Conservation (phyloP, 257 asterid species). For the Solanum paucissectum region DNA sequence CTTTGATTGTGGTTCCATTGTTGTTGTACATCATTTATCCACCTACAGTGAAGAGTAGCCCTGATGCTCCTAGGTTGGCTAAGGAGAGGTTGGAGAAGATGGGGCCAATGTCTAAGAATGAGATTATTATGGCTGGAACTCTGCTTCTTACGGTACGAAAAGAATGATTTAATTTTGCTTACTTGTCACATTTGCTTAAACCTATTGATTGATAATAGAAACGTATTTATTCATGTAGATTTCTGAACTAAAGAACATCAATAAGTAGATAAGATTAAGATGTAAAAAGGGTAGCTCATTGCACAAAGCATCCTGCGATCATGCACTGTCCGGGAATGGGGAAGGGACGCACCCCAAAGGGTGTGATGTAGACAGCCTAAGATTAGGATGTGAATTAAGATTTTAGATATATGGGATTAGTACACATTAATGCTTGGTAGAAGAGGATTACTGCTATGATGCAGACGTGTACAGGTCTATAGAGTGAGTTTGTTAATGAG, state of each 20-base stretch:
- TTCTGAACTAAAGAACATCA: not conserved
- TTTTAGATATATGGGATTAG: not conserved
- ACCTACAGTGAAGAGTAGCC: constrained; percentile 80
- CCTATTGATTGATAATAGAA: not conserved
- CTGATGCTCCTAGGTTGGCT: constrained; percentile 95
- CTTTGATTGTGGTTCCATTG: constrained; percentile 69
- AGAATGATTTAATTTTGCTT: not conserved
- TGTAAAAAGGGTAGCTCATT: not conserved
- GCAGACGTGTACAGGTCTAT: not conserved
- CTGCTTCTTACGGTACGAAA: constrained; percentile 67
- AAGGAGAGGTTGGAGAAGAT: constrained; percentile 74
- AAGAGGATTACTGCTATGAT: not conserved
- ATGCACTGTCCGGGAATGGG: not conserved
- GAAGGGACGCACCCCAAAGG: not conserved
- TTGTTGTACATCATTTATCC: constrained; percentile 71
- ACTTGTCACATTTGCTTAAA: not conserved
- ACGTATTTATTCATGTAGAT: not conserved
- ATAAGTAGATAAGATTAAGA: not conserved
- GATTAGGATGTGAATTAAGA: not conserved
- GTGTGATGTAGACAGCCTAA: not conserved
- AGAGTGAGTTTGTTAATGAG: not conserved
- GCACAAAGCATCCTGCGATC: not conserved
- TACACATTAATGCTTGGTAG: not conserved
- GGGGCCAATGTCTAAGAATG: constrained; percentile 95
- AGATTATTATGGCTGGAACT: constrained; percentile 92